Conservation (phyloP, 129 eudicot genomes). For the Arctium lappa region DNA sequence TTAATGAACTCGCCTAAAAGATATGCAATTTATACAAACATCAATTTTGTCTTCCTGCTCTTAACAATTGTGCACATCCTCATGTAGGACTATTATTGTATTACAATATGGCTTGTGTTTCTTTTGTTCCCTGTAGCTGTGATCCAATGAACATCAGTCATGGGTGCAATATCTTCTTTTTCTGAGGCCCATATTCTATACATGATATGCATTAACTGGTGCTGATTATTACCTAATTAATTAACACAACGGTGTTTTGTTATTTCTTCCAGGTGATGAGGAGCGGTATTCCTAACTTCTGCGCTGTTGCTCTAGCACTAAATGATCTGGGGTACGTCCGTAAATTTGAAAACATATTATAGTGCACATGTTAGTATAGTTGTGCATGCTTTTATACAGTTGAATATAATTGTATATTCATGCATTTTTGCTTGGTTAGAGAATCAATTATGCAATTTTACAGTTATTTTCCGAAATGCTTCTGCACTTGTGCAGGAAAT, state of each 20-base stretch:
- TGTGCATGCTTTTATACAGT: not conserved
- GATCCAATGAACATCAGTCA: too few species aligned
- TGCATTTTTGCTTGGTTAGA: too few species aligned
- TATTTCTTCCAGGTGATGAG: conserved; percentile 63
- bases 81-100: not conserved
- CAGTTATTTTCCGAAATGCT: too few species aligned
- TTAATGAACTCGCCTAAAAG: not conserved
- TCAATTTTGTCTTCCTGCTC: not conserved
- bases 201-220: not conserved
- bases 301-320: conserved; percentile 96
- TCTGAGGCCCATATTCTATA: not conserved
- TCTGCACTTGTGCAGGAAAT: too few species aligned
- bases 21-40: not conserved
- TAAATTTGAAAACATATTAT: not conserved
- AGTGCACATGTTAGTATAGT: not conserved
- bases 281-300: conserved; percentile 93
- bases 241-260: not conserved
- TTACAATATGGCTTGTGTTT: too few species aligned
- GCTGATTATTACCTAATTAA: not conserved
- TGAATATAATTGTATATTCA: too few species aligned
- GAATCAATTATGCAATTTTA: too few species aligned
- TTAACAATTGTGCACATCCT: not conserved
- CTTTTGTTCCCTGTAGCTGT: not conserved
- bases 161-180: too few species aligned
- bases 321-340: conserved; percentile 76